Conservation (phyloP, 2,329 filamentous ascomycete genomes). For the Sclerotinia trifoliorum region DNA sequence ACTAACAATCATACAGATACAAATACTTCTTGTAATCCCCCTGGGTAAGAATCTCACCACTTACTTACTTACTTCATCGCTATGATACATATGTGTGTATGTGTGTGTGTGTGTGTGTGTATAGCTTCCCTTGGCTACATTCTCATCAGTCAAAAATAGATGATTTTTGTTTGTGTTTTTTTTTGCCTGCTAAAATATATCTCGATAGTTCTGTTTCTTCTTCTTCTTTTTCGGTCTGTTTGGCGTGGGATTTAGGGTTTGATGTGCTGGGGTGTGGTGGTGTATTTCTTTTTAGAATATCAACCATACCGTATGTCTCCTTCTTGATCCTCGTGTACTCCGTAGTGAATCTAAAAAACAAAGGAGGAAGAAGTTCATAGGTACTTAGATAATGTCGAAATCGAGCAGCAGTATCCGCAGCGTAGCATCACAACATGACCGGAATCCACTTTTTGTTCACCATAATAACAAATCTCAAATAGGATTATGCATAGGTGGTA, state of each 20-base stretch:
- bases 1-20: neutral
- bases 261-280: neutral
- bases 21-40: neutral
- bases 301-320: neutral
- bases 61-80: neutral
- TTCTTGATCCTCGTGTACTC: no score
- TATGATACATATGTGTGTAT: neutral
- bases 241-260: neutral
- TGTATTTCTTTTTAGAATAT: neutral
- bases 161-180: no score
- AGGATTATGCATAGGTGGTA: constrained; percentile 19
- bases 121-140: neutral
- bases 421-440: no score
- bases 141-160: neutral
- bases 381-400: neutral
- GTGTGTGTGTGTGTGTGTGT: no score
- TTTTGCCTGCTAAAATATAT: neutral
- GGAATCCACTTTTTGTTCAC: neutral
- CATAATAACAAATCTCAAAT: neutral
- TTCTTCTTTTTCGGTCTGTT: no score
- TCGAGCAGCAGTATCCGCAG: neutral
- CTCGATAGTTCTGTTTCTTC: neutral
- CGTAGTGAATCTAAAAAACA: neutral
- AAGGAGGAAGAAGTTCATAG: neutral
- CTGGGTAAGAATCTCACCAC: neutral